Base-by-base conservation (phyloP, 805 yeast species). In the Metahyphopichia silvanorum region DNA sequence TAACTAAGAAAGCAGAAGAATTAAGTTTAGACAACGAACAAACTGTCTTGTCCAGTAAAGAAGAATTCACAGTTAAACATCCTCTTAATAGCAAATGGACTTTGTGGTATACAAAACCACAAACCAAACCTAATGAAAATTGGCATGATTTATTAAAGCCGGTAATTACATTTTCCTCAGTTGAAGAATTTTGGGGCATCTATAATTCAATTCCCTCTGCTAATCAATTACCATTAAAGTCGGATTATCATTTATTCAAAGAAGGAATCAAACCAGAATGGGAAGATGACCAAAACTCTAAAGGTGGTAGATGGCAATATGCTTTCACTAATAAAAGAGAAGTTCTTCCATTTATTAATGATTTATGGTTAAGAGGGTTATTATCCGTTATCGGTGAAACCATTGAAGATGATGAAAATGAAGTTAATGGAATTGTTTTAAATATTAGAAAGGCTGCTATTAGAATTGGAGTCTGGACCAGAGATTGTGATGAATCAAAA, bases 131-230 rank as follows among this genome's bases (percentile, higher is more conserved):
- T 44, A 69, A 69, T 45, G 95, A 87, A 66, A 79, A 86, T 51
- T 91, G 98, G 98, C 76, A 86, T 34, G 95, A 89, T 54, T 74
- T 88, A 45, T 74, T 93, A 55, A 88, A 88, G 69, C 94, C 96
- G 37, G 94, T 93, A 32, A 91, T 88, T 48, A 78, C 94, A 16
- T 87, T 93, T 51, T 76, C 80, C 34, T 79, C 96, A n/a, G 98
- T 93, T 32, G 98, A 93, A 70, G 97, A 91, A 63, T 93, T 93
- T 70, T 93, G 98, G 98, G 98, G 98, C 16, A 83, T 91, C 46
- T 85, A 79, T 72, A 89, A 93, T 64, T 84, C 94, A 26, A 82
- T 93, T 49, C 98, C 98, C 46, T 79, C 79, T 50, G 96, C 95
- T 32, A 77, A 79, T 42, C 96, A 88, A 57, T 74, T 93, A 57